Evolutionary conservation across 2,329 filamentous ascomycete genomes (phyloP).

Genomic region (Aspergillus hortae): DNA sequence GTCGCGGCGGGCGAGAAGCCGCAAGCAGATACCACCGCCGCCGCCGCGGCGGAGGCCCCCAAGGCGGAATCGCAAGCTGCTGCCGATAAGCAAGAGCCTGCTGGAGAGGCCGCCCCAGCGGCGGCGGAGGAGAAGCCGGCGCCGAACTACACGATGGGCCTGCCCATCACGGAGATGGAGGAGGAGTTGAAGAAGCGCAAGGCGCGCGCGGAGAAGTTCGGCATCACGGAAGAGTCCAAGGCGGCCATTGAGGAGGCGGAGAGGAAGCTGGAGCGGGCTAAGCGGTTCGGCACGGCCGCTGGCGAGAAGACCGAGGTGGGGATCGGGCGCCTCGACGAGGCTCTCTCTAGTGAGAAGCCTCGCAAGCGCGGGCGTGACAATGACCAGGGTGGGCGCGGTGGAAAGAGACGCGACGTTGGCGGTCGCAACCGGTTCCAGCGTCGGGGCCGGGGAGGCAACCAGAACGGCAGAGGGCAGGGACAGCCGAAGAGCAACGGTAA

Average conservation of each 20-base stretch:
- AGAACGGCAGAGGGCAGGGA: slow-evolving; percentile 19
- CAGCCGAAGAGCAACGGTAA: slow-evolving; percentile 12
- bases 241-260: slow-evolving; percentile 39
- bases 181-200: slow-evolving; percentile 47
- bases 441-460: slow-evolving; percentile 7
- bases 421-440: slow-evolving; percentile 26
- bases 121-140: slow-evolving; percentile 28
- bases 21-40: slow-evolving; percentile 34
- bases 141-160: slow-evolving; percentile 39
- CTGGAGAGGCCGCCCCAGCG: slow-evolving; percentile 16
- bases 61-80: slow-evolving; percentile 29
- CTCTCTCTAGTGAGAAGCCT: slow-evolving; percentile 40
- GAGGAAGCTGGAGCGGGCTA: slow-evolving; percentile 45
- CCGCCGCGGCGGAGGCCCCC: slow-evolving; percentile 36
- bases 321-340: slow-evolving; percentile 45
- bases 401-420: slow-evolving; percentile 39
- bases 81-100: slow-evolving; percentile 11
- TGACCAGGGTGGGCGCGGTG: slow-evolving; percentile 37
- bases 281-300: slow-evolving; percentile 41
- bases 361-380: slow-evolving; percentile 40
- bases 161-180: slow-evolving; percentile 43
- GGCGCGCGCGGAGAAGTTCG: slow-evolving; percentile 48
- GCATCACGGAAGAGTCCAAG: slow-evolving; percentile 40
- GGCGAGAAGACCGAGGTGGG: slow-evolving; percentile 18
- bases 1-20: slow-evolving; percentile 40